Conservation (phyloP, 2,329 filamentous ascomycete genomes). For the Colletotrichum lupini region DNA sequence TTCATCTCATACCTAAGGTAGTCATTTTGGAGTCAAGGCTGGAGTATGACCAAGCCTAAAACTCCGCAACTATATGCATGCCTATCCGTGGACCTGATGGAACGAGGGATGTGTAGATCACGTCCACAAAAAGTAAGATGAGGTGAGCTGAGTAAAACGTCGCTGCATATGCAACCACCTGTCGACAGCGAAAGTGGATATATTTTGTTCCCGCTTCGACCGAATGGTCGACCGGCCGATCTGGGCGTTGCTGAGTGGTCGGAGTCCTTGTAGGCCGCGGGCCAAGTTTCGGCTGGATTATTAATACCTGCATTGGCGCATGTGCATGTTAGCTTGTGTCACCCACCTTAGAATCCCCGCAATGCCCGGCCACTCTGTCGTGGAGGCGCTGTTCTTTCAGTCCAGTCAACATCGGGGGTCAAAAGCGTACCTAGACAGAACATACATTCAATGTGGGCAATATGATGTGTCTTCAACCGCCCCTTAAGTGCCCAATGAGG, state of each 20-base stretch:
- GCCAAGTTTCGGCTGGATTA: not conserved
- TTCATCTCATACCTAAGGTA: not conserved
- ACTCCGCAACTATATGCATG: not conserved
- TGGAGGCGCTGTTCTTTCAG: not conserved
- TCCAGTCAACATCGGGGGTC: not conserved
- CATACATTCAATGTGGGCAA: too few species aligned
- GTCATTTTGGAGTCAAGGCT: too few species aligned
- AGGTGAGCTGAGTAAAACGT: not conserved
- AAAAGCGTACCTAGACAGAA: not conserved
- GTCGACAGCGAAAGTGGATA: not conserved
- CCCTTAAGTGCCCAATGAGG: too few species aligned
- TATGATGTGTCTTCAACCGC: too few species aligned
- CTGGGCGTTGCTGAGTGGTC: not conserved
- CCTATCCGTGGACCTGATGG: not conserved
- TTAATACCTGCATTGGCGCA: not conserved
- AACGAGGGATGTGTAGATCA: not conserved
- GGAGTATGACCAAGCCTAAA: not conserved
- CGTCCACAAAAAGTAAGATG: not conserved
- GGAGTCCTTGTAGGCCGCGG: not conserved
- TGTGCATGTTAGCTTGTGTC: not conserved
- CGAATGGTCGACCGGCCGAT: not conserved
- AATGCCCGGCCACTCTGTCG: not conserved
- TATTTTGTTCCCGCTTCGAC: not conserved
- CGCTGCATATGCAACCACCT: not conserved
- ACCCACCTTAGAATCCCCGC: not conserved